phyloP scores from a whole-genome alignment of 2,329 filamentous ascomycete species.

The Helotiales sp. region DNA sequence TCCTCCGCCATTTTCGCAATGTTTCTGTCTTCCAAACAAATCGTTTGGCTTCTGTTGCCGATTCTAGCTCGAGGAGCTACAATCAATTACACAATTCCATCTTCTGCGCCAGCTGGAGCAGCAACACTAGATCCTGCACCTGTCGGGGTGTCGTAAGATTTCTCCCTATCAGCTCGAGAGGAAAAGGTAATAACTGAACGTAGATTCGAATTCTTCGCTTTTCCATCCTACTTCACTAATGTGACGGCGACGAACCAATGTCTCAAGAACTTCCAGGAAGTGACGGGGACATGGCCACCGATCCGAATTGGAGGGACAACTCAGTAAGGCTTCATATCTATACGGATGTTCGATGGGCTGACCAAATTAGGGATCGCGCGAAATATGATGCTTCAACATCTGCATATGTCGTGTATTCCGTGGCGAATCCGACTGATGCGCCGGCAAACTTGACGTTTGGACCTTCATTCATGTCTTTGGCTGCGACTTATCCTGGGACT shows the following conservation, averaged over 20 bases:
- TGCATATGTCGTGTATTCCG: conserved; percentile 56
- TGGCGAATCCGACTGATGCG: conserved; percentile 53
- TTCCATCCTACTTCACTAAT: conserved; percentile 58
- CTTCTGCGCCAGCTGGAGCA: conserved; percentile 30
- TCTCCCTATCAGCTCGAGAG: not conserved
- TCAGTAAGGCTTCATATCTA: conserved; percentile 46
- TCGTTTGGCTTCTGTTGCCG: conserved; percentile 26
- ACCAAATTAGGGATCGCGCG: conserved; percentile 52
- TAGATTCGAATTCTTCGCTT: conserved; percentile 61
- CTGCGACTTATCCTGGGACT: conserved; percentile 53
- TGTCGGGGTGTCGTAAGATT: conserved; percentile 53
- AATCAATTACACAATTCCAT: conserved; percentile 34
- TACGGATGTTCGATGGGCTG: not conserved
- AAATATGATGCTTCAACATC: conserved; percentile 53
- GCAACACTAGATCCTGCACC: conserved; percentile 47
- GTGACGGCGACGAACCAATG: conserved; percentile 57
- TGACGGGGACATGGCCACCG: conserved; percentile 58
- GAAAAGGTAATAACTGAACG: not conserved
- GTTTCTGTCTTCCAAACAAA: conserved; percentile 22
- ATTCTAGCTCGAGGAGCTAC: conserved; percentile 19
- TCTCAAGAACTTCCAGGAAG: conserved; percentile 54
- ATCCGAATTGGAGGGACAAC: conserved; percentile 64
- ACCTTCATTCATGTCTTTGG: conserved; percentile 56
- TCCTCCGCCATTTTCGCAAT: conserved; percentile 11
- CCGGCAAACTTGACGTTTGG: conserved; percentile 57